Evolutionary conservation across 139 green algal genomes (phyloP), one percentile per base, ranked within the genome.

Genomic region (Edaphochlamys debaryana): DNA sequence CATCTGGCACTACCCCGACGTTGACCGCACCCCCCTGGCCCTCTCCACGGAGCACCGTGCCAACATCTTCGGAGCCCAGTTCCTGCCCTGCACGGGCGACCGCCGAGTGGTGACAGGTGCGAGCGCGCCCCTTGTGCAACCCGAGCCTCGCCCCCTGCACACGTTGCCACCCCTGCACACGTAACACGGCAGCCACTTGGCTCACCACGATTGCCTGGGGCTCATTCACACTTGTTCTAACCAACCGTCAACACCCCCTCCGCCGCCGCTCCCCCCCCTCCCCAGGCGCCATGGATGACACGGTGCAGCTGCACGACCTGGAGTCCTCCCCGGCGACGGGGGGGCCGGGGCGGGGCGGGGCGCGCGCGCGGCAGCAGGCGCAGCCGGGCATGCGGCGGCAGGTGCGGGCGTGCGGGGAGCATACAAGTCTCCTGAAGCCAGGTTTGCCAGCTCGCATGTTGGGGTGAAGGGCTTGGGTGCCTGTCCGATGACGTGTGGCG

Each of bases 61-160:
- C 56, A 97, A 97, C 86, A 95, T 98, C 63, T 98, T 98, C 90
- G 96, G 95, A 4, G 90, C 96, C 7, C 66, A 87, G 22, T 96
- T 98, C 85, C 88, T 98, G 82, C 95, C 95, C 25, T 80, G 82
- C 67, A 90, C 73, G 29, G 82, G 77, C 68, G 93, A 93, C 87
- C 48, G 48, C 36, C 41, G 54, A 2, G 66, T 90, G 30, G 41
- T 87, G 15, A 87, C 86, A 4, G 75, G 60, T 23, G 75, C 60
- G 22, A 72, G n/a, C n/a, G n/a, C n/a, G n/a, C n/a, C n/a, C n/a
- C n/a, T n/a, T n/a, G n/a, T n/a, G n/a, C n/a, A n/a, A n/a, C n/a
- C n/a, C n/a, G n/a, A n/a, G n/a, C n/a, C n/a, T n/a, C n/a, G n/a
- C n/a, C n/a, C n/a, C n/a, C n/a, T n/a, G n/a, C n/a, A n/a, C n/a